These are phyloP conservation scores for Melocanna baccifera DNA, from an alignment of 176 grass and related monocot genomes.

Conservation along the genomic window DNA sequence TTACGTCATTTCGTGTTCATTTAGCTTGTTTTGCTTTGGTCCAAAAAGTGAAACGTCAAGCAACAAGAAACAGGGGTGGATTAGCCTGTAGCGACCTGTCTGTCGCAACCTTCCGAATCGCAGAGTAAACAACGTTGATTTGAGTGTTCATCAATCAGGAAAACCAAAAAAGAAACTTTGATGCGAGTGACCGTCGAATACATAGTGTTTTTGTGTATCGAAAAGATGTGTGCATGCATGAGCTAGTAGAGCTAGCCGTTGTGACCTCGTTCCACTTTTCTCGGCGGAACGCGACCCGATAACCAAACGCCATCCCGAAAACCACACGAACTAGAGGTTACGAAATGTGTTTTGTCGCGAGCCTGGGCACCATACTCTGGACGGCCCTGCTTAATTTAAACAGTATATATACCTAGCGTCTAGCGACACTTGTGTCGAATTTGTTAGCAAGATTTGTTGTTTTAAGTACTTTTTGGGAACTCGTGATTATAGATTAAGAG, in stretches of 20 bases:
- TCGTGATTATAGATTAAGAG: background rate
- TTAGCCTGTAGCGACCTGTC: background rate
- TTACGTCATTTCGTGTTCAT: background rate
- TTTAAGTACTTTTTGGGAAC: background rate
- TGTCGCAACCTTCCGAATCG: background rate
- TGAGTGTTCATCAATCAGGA: slow-evolving; percentile 6
- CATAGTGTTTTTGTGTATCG: background rate
- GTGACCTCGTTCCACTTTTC: slow-evolving; percentile 35
- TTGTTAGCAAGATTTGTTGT: background rate
- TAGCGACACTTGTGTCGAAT: background rate
- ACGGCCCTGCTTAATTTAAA: background rate
- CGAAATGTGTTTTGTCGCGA: slow-evolving; percentile 28
- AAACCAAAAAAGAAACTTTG: slow-evolving; percentile 1
- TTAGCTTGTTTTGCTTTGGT: background rate
- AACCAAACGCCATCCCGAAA: slow-evolving; percentile 12
- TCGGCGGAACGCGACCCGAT: slow-evolving; percentile 36
- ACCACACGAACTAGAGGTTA: slow-evolving; percentile 22
- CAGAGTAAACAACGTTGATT: slow-evolving; percentile 25
- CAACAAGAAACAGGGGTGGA: slow-evolving; percentile 12
- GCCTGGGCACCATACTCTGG: slow-evolving; percentile 22
- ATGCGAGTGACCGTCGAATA: slow-evolving; percentile 3
- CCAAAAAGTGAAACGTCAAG: slow-evolving; percentile 3
- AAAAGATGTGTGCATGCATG: background rate
- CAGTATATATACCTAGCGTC: background rate
- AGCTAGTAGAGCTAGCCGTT: slow-evolving; percentile 41